These are phyloP conservation scores for Sphaerosporella brunnea DNA, from an alignment of 495 filamentous ascomycete genomes.

Conservation along the genomic window DNA sequence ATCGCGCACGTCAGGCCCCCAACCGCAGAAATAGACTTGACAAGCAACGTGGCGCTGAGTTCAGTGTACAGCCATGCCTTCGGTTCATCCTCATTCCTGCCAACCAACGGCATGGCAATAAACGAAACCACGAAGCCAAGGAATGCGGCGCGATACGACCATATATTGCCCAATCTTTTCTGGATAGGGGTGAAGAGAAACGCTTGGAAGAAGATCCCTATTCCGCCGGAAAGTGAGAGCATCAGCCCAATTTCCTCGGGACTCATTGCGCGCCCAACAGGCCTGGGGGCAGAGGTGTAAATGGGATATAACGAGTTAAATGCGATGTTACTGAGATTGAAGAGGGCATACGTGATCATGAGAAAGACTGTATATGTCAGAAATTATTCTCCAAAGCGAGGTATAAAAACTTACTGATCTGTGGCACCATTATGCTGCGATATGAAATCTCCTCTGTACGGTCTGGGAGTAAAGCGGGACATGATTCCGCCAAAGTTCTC, in stretches of 20 bases:
- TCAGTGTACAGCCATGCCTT: constrained; percentile 55
- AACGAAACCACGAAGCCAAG: constrained; percentile 74
- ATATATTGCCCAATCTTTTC: constrained; percentile 65
- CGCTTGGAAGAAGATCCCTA: constrained; percentile 78
- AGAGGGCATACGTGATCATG: constrained; percentile 65
- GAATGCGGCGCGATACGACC: constrained; percentile 60
- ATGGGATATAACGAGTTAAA: constrained; percentile 88
- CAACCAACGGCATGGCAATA: constrained; percentile 74
- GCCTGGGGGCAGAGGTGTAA: constrained; percentile 55
- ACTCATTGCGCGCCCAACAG: constrained; percentile 55
- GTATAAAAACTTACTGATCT: constrained; percentile 32
- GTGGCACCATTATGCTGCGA: constrained; percentile 47
- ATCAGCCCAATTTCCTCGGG: constrained; percentile 72
- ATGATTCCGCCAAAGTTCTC: constrained; percentile 17
- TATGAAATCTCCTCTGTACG: constrained; percentile 26
- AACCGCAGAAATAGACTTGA: constrained; percentile 79
- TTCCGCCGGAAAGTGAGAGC: constrained; percentile 63
- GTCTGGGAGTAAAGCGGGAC: constrained; percentile 30
- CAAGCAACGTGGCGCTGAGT: constrained; percentile 55
- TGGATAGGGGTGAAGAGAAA: constrained; percentile 64
- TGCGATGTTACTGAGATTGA: constrained; percentile 72
- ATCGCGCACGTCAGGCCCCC: constrained; percentile 78
- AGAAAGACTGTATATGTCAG: constrained; percentile 36
- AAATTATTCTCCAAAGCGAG: not conserved
- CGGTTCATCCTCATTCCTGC: constrained; percentile 30